Conservation (phyloP, 2,329 filamentous ascomycete species). For the Claviceps digitariae region DNA sequence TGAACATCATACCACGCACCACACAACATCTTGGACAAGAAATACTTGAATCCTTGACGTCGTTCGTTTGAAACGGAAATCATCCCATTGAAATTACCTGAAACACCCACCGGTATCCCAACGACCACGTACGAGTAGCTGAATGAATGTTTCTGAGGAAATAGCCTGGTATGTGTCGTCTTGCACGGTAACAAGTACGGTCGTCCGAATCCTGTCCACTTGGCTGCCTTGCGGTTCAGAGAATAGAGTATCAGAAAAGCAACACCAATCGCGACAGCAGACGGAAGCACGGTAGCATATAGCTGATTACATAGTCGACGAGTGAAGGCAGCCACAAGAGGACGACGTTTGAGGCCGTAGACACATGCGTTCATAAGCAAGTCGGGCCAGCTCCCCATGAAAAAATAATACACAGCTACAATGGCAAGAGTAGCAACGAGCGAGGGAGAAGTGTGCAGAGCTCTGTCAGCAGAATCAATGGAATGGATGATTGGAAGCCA, state of each 20-base stretch:
- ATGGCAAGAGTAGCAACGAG: not conserved
- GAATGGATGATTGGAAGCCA: constrained; percentile 10
- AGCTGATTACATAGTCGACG: not conserved
- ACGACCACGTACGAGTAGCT: constrained; percentile 57
- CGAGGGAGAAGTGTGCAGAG: not conserved
- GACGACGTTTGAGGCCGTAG: constrained; percentile 1
- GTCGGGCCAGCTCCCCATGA: constrained; percentile 13
- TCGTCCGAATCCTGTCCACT: constrained; percentile 6
- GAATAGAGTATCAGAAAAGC: not conserved
- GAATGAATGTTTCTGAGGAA: constrained; percentile 55
- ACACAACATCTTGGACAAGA: constrained; percentile 3
- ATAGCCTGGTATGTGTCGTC: constrained; percentile 52
- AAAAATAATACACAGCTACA: constrained; percentile 9
- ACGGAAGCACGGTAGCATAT: not conserved
- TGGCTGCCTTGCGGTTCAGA: not conserved
- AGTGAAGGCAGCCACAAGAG: not conserved
- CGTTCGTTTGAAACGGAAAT: constrained; percentile 31
- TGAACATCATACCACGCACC: constrained; percentile 44
- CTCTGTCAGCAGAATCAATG: constrained; percentile 11
- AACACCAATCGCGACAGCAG: not conserved
- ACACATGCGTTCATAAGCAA: constrained; percentile 4
- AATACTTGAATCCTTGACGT: not conserved
- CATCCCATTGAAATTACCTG: constrained; percentile 39
- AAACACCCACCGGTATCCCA: constrained; percentile 52
- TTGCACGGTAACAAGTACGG: constrained; percentile 50